A percentile compares a stretch with the other conserved stretches of the same genome.
These are phyloP conservation scores for Linum tenue DNA, from an alignment of 345 rosid species.

Conservation along the genomic window DNA sequence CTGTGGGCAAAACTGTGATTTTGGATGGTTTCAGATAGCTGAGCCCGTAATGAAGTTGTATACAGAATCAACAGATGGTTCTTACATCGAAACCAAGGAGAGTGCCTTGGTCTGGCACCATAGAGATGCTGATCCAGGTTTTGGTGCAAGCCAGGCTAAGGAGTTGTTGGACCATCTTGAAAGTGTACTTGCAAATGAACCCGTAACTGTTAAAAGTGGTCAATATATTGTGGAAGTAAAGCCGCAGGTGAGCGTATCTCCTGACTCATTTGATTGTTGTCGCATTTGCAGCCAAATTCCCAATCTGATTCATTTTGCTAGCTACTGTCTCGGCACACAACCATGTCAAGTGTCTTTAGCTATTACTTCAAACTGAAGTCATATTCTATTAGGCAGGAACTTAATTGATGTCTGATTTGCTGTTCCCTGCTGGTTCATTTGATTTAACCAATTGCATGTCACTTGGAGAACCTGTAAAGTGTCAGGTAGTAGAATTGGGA, in stretches of 20 bases:
- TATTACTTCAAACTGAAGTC: too few relatives aligned
- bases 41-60: neutral
- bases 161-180: neutral
- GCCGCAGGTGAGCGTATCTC: neutral
- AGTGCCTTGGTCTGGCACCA: conserved; percentile 1
- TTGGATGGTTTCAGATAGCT: neutral
- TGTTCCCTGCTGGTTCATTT: neutral
- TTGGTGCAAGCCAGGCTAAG: neutral
- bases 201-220: neutral
- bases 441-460: too few relatives aligned
- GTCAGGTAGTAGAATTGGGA: too few relatives aligned
- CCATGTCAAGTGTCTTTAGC: neutral
- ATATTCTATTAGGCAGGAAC: neutral
- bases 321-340: neutral
- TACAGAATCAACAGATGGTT: neutral
- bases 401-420: neutral
- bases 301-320: neutral
- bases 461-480: too few relatives aligned
- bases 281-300: neutral
- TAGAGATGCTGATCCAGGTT: neutral
- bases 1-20: neutral
- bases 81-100: neutral
- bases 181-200: neutral
- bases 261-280: neutral
- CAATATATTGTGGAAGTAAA: neutral